Conservation (phyloP, 352 stramenopile genomes). For the Globisporangium megalacanthum region DNA sequence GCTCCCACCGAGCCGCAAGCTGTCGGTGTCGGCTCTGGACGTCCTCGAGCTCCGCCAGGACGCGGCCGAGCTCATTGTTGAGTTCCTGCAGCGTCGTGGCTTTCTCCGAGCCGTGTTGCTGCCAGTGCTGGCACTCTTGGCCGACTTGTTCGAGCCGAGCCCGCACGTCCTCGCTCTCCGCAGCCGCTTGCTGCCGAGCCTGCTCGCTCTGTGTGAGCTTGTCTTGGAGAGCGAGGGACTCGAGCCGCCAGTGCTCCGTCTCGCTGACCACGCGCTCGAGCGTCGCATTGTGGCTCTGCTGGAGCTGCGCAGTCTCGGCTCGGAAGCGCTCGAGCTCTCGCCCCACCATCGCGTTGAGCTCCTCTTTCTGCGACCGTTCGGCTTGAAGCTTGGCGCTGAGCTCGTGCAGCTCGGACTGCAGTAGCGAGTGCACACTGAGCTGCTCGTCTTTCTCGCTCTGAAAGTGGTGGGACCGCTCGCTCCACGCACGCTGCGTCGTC, state of each 20-base stretch:
- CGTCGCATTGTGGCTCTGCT: slow-evolving; percentile 18
- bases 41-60: slow-evolving; percentile 28
- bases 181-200: slow-evolving; percentile 9
- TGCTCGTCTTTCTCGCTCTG: slow-evolving; percentile 41
- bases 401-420: slow-evolving; percentile 35
- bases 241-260: slow-evolving; percentile 18
- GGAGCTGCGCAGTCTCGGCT: slow-evolving; percentile 26
- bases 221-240: slow-evolving; percentile 15
- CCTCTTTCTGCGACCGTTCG: slow-evolving; percentile 58
- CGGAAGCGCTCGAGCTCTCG: slow-evolving; percentile 42
- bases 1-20: slow-evolving; percentile 27
- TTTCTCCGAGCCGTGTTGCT: slow-evolving; percentile 42
- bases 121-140: slow-evolving; percentile 35
- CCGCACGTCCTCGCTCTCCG: slow-evolving; percentile 31
- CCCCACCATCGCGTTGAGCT: slow-evolving; percentile 55
- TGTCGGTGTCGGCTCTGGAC: slow-evolving; percentile 25
- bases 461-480: slow-evolving; percentile 33
- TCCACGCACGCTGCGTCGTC: slow-evolving; percentile 16
- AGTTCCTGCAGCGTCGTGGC: slow-evolving; percentile 46
- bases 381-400: slow-evolving; percentile 22
- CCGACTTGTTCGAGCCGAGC: slow-evolving; percentile 24
- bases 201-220: slow-evolving; percentile 16
- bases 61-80: slow-evolving; percentile 46
- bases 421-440: slow-evolving; percentile 19
- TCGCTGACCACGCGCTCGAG: slow-evolving; percentile 22